Evolutionary conservation across 2,329 filamentous ascomycete genomes (phyloP).

Genomic region (Didymosphaeria variabile): DNA sequence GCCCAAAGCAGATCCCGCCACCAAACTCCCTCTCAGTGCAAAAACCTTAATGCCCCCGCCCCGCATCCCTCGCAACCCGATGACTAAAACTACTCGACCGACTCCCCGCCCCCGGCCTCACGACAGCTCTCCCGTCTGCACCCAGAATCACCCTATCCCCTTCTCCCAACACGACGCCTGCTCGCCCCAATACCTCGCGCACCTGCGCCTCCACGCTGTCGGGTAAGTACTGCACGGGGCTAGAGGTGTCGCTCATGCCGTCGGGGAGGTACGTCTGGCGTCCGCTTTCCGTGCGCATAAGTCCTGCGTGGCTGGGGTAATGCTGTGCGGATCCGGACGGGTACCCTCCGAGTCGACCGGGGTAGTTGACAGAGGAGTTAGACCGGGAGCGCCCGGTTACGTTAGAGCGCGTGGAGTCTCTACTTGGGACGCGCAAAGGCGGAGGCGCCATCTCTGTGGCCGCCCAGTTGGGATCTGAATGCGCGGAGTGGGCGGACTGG

Average conservation of each 20-base stretch:
- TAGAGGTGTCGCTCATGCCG: conserved; percentile 1
- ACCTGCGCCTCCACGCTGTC: conserved; percentile 4
- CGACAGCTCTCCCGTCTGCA: conserved; percentile 5
- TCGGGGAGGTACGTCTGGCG: conserved; percentile 24
- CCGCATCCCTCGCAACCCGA: conserved; percentile 4
- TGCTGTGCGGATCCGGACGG: no score
- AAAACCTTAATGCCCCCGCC: background rate
- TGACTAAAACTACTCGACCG: conserved; percentile 1
- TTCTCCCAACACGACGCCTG: background rate
- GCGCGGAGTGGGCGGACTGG: conserved; percentile 5
- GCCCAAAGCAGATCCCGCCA: no score
- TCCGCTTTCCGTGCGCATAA: conserved; percentile 16
- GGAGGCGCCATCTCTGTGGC: conserved; percentile 14
- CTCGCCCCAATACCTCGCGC: background rate
- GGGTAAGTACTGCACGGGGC: background rate
- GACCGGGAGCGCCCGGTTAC: conserved; percentile 5
- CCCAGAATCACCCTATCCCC: conserved; percentile 3
- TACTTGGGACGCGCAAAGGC: conserved; percentile 1
- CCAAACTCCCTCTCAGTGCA: no score
- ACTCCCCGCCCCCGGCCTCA: background rate
- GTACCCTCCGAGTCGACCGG: conserved; percentile 12
- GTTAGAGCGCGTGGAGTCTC: conserved; percentile 14
- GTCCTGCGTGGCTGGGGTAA: conserved; percentile 2
- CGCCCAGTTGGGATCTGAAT: conserved; percentile 15
- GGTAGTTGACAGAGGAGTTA: conserved; percentile 15